Conservation (phyloP, 2,329 filamentous ascomycete genomes). For the Thelonectria rubi region DNA sequence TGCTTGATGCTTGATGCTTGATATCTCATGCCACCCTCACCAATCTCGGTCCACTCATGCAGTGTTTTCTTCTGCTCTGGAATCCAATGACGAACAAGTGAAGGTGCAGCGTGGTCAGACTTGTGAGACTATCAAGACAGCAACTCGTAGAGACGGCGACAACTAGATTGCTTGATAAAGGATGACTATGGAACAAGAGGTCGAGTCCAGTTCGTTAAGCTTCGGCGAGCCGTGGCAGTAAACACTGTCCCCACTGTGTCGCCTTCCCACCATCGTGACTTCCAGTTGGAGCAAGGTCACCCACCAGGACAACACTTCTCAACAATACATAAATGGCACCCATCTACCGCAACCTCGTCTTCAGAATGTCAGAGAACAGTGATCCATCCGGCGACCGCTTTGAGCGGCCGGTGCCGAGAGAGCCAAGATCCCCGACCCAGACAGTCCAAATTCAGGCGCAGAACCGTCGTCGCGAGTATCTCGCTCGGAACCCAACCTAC, state of each 20-base stretch:
- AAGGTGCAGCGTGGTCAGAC: not conserved
- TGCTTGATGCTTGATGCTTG: not conserved
- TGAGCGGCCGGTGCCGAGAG: slow-evolving; percentile 55
- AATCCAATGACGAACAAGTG: not conserved
- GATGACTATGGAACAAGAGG: not conserved
- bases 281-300: not conserved
- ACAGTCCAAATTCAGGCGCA: slow-evolving; percentile 65
- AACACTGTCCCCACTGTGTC: slow-evolving; percentile 4
- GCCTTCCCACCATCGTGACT: not conserved
- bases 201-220: not conserved
- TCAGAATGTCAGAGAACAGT: not conserved
- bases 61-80: not conserved
- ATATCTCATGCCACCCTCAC: slow-evolving; percentile 4
- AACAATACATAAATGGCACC: too few relatives aligned
- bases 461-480: slow-evolving; percentile 81
- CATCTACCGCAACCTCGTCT: not conserved
- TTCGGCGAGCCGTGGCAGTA: not conserved
- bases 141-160: not conserved
- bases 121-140: not conserved
- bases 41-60: not conserved
- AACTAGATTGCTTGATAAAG: not conserved
- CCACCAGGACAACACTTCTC: too few relatives aligned
- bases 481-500: slow-evolving; percentile 77
- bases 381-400: not conserved
- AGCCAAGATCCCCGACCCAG: slow-evolving; percentile 53